Evolutionary conservation across 768 basidiomycete genomes (phyloP), one percentile per base, ranked within the genome.

Genomic region (Filobasidium wieringae): DNA sequence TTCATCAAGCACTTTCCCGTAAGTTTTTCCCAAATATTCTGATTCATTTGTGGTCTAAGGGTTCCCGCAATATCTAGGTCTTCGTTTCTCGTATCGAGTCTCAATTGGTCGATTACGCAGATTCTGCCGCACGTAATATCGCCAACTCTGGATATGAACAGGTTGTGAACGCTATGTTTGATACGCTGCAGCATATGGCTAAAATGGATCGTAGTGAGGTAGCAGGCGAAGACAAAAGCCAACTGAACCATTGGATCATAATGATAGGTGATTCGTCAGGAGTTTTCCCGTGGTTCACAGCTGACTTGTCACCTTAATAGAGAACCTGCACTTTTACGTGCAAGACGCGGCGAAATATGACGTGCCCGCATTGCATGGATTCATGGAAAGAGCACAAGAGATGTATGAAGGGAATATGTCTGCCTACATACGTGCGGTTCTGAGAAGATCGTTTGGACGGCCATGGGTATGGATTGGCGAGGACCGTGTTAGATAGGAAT

Each of bases 301-400:
- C 22, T 50, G 53, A 26, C 37, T 4, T 9, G 4, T 43, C 40
- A 3, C 11, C 22, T 5, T 34, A 29, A 1, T 68, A 97, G 93
- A 95, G 74, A 97, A 97, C 70, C 95, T 93, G 91, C 87, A 92
- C 63, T 84, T 86, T 68, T 93, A 95, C 69, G 81, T 90, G 34
- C 81, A 84, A 0, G 91, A 93, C 67, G 83, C 86, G 32, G 80
- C 84, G 0, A 81, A 80, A 63, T 54, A 51, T 22, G 59, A 60
- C 39, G 77, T 89, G 80, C 79, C 55, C 80, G 87, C 49, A 77
- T 86, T 61, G 75, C 76, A 47, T 67, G 66, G 75, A 1, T 90
- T 88, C 68, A 74, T 84, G 50, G 80, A 80, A 62, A 80, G 80
- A 56, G 93, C 92, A 0, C 84, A 89, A 71, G 77, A 75, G 0